phyloP scores from a whole-genome alignment of 2,329 filamentous ascomycete genomes.

The Blastomyces emzantsi region DNA sequence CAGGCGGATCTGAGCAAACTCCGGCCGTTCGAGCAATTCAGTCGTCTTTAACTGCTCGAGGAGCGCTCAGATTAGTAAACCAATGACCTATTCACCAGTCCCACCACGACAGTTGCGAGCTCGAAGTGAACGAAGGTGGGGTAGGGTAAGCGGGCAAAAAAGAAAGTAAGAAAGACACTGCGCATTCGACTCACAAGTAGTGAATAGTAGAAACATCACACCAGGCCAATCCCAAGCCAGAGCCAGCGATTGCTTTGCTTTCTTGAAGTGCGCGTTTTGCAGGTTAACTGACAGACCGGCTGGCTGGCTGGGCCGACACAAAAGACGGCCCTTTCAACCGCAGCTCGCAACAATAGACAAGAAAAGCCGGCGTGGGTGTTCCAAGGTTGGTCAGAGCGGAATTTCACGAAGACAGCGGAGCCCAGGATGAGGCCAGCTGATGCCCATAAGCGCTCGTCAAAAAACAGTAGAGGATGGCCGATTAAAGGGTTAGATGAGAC shows the following conservation, averaged over 20 bases:
- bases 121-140: not conserved
- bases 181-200: not conserved
- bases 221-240: not conserved
- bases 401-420: not conserved
- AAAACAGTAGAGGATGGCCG: not conserved
- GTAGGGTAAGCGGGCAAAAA: not conserved
- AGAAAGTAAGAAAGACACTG: not conserved
- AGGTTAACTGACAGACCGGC: not conserved
- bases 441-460: not conserved
- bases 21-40: conserved; percentile 6
- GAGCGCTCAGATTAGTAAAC: not conserved
- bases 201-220: not conserved
- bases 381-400: not conserved
- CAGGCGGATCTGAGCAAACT: not conserved
- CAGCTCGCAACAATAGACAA: not conserved
- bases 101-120: not conserved
- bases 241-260: not conserved
- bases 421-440: not conserved
- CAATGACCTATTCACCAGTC: not conserved
- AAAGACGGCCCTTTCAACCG: not conserved
- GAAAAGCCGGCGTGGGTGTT: not conserved
- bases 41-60: conserved; percentile 1
- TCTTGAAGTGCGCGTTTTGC: not conserved
- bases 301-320: not conserved
- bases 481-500: not conserved